A percentile compares a stretch with the other conserved stretches of the same genome.
These are phyloP conservation scores for Flaveria brownii DNA, from an alignment of 129 eudicot species.

Conservation along the genomic window DNA sequence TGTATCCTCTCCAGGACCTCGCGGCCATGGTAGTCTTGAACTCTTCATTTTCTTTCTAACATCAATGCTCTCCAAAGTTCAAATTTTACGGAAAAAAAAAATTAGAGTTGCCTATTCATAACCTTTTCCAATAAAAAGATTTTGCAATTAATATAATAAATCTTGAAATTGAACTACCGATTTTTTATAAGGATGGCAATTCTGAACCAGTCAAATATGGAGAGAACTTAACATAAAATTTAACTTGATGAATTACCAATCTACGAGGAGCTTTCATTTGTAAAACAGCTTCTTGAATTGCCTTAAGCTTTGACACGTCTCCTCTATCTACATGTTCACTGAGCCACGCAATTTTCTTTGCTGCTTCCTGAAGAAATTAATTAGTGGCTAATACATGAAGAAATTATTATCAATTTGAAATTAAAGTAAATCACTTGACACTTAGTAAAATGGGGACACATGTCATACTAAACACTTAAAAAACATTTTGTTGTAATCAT, in stretches of 20 bases:
- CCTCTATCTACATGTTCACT: constrained; percentile 37
- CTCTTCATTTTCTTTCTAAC: constrained; percentile 57
- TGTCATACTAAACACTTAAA: not conserved
- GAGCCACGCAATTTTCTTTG: constrained; percentile 40
- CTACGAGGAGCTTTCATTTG: constrained; percentile 53
- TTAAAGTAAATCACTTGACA: not conserved
- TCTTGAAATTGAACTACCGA: not conserved
- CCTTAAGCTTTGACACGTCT: constrained; percentile 42
- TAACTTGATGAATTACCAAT: constrained; percentile 40
- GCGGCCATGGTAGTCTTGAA: constrained; percentile 53
- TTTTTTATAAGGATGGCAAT: not conserved
- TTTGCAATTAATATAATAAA: not conserved
- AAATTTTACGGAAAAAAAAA: not conserved
- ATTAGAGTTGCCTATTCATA: not conserved
- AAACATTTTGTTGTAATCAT: not conserved
- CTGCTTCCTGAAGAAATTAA: constrained; percentile 40
- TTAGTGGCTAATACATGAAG: constrained; percentile 24
- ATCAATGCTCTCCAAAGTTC: constrained; percentile 40
- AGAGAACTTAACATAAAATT: not conserved
- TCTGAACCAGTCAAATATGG: not conserved
- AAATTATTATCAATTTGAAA: constrained; percentile 1
- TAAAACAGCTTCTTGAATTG: constrained; percentile 42
- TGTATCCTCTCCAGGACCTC: constrained; percentile 35
- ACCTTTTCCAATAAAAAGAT: not conserved
- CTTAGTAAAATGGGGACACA: not conserved